Conservation (phyloP, 768 basidiomycete species). For the Rhizopogon rudus region DNA sequence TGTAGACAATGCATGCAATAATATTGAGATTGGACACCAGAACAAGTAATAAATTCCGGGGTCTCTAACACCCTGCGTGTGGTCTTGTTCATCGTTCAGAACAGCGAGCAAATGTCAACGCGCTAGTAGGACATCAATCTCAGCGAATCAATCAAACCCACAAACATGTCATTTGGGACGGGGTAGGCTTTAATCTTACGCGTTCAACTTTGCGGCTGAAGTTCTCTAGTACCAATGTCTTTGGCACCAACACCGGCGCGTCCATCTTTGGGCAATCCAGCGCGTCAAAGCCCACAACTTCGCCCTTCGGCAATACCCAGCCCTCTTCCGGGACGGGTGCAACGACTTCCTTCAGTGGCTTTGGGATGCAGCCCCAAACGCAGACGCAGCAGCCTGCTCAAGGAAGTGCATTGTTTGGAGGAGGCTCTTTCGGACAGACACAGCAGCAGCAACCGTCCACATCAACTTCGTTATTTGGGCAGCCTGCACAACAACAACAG, state of each 20-base stretch:
- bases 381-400: constrained; percentile 17
- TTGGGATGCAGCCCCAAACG: constrained; percentile 31
- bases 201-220: neutral
- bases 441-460: constrained; percentile 20
- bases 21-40: no score
- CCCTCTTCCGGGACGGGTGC: constrained; percentile 6
- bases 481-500: constrained; percentile 12
- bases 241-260: neutral
- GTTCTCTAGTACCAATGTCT: neutral
- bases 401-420: constrained; percentile 15
- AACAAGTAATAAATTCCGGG: no score
- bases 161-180: neutral
- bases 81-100: neutral
- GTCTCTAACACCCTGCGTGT: neutral
- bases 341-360: constrained; percentile 13
- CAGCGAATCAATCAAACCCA: neutral
- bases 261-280: constrained; percentile 1
- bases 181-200: neutral
- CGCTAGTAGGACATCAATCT: neutral
- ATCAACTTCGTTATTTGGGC: constrained; percentile 23
- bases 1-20: neutral
- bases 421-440: constrained; percentile 6
- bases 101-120: neutral
- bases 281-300: neutral
- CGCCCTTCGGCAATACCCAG: constrained; percentile 29